Percentiles rank a stretch among this genome's conserved stretches.
Evolutionary conservation across 1,284 basidiomycete species (phyloP).

Genomic region (Caloboletus firmus): DNA sequence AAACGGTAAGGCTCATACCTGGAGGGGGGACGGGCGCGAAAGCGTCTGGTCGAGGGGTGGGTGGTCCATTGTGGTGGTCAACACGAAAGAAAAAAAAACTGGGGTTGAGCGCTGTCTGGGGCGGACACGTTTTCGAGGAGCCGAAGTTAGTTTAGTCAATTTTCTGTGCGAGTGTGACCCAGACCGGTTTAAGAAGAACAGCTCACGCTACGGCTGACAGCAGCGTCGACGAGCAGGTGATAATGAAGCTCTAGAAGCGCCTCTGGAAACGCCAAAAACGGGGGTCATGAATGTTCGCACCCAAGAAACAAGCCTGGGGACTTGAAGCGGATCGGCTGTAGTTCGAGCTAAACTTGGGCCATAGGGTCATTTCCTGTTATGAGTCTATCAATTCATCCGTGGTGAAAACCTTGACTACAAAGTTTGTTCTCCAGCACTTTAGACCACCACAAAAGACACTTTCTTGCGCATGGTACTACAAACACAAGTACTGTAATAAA

Average conservation of each 20-base stretch:
- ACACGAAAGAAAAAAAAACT: slow-evolving; percentile 9
- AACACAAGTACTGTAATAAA: not conserved
- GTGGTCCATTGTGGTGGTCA: slow-evolving; percentile 27
- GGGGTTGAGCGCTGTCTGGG: slow-evolving; percentile 20
- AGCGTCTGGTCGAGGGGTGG: slow-evolving; percentile 26
- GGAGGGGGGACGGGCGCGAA: slow-evolving; percentile 27
- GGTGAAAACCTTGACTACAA: not conserved
- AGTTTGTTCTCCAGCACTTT: no score
- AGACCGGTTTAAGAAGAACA: not conserved
- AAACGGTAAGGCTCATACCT: slow-evolving; percentile 28
- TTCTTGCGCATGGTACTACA: no score
- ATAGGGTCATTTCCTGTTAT: slow-evolving; percentile 27
- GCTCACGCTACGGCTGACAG: not conserved
- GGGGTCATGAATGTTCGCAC: slow-evolving; percentile 14
- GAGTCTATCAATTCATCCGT: not conserved
- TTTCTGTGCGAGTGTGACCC: slow-evolving; percentile 10
- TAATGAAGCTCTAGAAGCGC: not conserved
- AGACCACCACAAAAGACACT: no score
- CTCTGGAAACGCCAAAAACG: not conserved
- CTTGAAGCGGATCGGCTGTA: slow-evolving; percentile 6
- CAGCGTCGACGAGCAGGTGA: not conserved
- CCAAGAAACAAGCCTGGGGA: slow-evolving; percentile 11
- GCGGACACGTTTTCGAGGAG: slow-evolving; percentile 32
- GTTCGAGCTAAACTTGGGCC: slow-evolving; percentile 16
- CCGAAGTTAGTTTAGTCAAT: slow-evolving; percentile 24